These are phyloP conservation scores for Phytophthora citricola DNA, from an alignment of 352 stramenopile species.

Conservation along the genomic window DNA sequence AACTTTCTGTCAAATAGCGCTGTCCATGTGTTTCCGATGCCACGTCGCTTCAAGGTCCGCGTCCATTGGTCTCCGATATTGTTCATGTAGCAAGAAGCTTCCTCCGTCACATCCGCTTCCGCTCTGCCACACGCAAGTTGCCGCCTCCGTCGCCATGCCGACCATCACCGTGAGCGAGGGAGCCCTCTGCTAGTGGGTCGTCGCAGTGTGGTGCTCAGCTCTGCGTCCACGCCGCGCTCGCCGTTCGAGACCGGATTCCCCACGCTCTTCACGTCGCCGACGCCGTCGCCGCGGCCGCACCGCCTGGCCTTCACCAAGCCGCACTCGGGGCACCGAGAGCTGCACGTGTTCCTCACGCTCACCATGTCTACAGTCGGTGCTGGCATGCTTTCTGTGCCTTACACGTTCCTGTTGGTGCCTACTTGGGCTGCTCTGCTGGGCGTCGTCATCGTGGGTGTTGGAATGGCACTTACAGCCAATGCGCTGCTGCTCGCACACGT, in stretches of 20 bases:
- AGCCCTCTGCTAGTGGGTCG: slow-evolving; percentile 30
- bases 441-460: slow-evolving; percentile 53
- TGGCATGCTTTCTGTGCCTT: slow-evolving; percentile 75
- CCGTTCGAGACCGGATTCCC: slow-evolving; percentile 80
- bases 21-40: background rate
- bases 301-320: slow-evolving; percentile 54
- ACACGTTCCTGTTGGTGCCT: slow-evolving; percentile 68
- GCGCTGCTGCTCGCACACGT: slow-evolving; percentile 68
- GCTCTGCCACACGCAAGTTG: slow-evolving; percentile 7
- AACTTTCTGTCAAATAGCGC: background rate
- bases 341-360: slow-evolving; percentile 80
- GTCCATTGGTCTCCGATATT: slow-evolving; percentile 1
- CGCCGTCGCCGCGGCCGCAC: slow-evolving; percentile 61
- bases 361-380: slow-evolving; percentile 81
- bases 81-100: background rate
- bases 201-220: slow-evolving; percentile 19
- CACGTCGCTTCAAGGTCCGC: slow-evolving; percentile 5
- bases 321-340: slow-evolving; percentile 43
- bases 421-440: slow-evolving; percentile 48
- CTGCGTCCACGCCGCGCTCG: slow-evolving; percentile 49
- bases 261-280: slow-evolving; percentile 64
- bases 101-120: slow-evolving; percentile 10
- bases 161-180: slow-evolving; percentile 26
- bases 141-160: slow-evolving; percentile 13
- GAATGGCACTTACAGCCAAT: slow-evolving; percentile 67